These are phyloP conservation scores for Podaxis sp. DNA, from an alignment of 768 basidiomycete genomes.

Conservation along the genomic window DNA sequence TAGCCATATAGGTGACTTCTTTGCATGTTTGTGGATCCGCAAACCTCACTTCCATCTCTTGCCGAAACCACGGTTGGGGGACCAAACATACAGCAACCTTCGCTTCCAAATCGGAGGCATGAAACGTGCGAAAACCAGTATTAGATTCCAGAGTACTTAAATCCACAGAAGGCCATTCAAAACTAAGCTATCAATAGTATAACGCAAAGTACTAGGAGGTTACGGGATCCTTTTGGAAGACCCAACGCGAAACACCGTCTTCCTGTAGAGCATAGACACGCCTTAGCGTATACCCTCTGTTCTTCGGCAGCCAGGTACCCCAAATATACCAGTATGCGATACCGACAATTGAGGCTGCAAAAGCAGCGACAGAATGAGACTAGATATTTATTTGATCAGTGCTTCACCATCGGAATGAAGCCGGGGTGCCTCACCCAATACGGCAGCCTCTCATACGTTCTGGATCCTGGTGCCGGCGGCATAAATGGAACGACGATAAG, in stretches of 20 bases:
- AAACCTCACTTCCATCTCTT: too few relatives aligned
- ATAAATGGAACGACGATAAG: slow-evolving; percentile 61
- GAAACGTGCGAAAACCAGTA: too few relatives aligned
- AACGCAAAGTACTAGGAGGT: neutral
- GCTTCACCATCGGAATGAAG: neutral
- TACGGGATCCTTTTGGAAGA: slow-evolving; percentile 40
- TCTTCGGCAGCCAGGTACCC: slow-evolving; percentile 49
- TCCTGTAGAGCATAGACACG: slow-evolving; percentile 48
- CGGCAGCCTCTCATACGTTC: slow-evolving; percentile 57
- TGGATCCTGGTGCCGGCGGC: slow-evolving; percentile 53
- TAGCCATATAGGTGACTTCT: too few relatives aligned
- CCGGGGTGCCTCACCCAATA: slow-evolving; percentile 58
- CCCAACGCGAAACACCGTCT: slow-evolving; percentile 58
- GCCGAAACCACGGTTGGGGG: too few relatives aligned
- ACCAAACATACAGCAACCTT: too few relatives aligned
- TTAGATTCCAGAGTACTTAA: too few relatives aligned
- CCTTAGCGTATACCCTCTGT: slow-evolving; percentile 47
- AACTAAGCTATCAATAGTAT: neutral
- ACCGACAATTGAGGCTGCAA: slow-evolving; percentile 48
- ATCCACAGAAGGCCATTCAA: neutral
- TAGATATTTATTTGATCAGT: slow-evolving; percentile 20
- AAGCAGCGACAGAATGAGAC: slow-evolving; percentile 50
- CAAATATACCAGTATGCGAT: slow-evolving; percentile 57
- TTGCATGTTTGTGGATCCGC: too few relatives aligned
- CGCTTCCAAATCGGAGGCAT: too few relatives aligned